Conservation (phyloP, 805 yeast genomes). For the Zygotorulaspora chibaensis region DNA sequence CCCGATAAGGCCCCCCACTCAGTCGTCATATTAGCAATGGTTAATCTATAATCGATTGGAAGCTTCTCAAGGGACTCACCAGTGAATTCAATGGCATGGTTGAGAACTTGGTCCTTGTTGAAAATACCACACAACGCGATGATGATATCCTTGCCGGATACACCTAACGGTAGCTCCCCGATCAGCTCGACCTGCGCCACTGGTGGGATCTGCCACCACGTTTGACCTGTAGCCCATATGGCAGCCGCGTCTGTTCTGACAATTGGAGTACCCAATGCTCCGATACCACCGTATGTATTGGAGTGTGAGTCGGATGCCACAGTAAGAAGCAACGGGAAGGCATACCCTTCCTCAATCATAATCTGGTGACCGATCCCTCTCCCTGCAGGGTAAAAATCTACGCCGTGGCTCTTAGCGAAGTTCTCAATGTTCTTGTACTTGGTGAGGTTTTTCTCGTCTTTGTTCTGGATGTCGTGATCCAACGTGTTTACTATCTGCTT, state of each 20-base stretch:
- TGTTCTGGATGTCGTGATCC: constrained; percentile 98
- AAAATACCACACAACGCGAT: constrained; percentile 92
- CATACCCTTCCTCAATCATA: constrained; percentile 98
- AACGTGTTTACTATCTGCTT: constrained; percentile 92
- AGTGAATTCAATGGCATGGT: constrained; percentile 89
- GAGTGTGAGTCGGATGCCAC: constrained; percentile 98
- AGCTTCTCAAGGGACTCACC: constrained; percentile 72
- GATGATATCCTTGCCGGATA: constrained; percentile 94
- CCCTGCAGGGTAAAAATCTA: constrained; percentile 97
- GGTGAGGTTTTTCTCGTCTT: constrained; percentile 77
- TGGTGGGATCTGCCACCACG: constrained; percentile 99
- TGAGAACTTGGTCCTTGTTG: constrained; percentile 87
- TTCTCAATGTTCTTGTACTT: constrained; percentile 85
- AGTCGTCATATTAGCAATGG: constrained; percentile 96
- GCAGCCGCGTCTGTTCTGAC: constrained; percentile 99
- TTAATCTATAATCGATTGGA: constrained; percentile 78
- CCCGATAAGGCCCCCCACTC: constrained; percentile 99
- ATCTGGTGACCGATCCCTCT: constrained; percentile 99
- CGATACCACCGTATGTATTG: constrained; percentile 96
- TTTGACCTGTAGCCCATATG: constrained; percentile 99
- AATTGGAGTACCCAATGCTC: constrained; percentile 93
- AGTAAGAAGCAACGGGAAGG: constrained; percentile 86
- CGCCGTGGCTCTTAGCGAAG: constrained; percentile 85
- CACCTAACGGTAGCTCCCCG: constrained; percentile 79
- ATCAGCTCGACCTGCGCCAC: constrained; percentile 88